A percentile compares a stretch with the other conserved stretches of the same genome.
Evolutionary conservation across 345 rosid genomes (phyloP).

Genomic region (Gossypium stocksii): DNA sequence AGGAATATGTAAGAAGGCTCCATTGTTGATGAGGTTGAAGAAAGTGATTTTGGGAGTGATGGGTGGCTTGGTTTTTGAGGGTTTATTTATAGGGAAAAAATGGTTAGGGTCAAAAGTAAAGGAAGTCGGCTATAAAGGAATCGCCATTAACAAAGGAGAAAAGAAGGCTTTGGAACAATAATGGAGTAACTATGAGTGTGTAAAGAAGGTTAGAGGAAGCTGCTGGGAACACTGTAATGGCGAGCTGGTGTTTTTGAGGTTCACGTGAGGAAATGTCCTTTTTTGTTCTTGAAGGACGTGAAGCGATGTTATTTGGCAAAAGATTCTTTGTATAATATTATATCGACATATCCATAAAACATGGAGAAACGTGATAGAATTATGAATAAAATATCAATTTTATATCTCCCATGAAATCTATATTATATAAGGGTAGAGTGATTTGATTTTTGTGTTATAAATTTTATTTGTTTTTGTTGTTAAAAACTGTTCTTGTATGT

Average conservation of each 20-base stretch:
- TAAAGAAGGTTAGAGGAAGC: not conserved
- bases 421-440: not conserved
- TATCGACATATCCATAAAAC: not conserved
- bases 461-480: too few relatives aligned
- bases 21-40: not conserved
- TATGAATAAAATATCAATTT: too few relatives aligned
- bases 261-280: not conserved
- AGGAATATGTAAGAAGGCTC: not conserved
- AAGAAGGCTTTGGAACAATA: not conserved
- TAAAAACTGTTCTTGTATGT: rapidly evolving
- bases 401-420: not conserved
- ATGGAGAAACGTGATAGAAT: not conserved
- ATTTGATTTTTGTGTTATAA: too few relatives aligned
- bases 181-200: too few relatives aligned
- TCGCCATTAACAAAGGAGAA: not conserved
- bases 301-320: not conserved
- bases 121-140: not conserved
- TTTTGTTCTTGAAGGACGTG: too few relatives aligned
- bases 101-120: not conserved
- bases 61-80: not conserved
- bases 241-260: not conserved
- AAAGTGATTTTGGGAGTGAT: not conserved
- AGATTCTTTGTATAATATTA: not conserved
- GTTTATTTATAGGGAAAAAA: not conserved
- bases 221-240: not conserved